Base-by-base conservation (phyloP, 306 rosid species). In the Cucumis hystrix region DNA sequence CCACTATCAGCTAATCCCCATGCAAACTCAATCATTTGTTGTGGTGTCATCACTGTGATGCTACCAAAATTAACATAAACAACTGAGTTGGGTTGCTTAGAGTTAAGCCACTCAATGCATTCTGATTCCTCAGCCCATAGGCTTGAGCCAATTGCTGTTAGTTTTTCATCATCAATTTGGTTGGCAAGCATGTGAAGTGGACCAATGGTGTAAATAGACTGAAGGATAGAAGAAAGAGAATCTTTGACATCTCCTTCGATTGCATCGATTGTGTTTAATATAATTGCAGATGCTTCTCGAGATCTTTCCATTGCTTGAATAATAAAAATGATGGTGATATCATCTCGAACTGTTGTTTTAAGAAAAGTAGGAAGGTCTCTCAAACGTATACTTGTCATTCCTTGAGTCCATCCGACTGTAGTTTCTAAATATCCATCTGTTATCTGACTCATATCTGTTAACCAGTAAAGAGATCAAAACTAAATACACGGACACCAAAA, bases 51-150 rank as follows among this genome's bases (percentile, higher is more conserved):
- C 3, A 82, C 77, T 17, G 78, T 79, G 49, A 83, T 78, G 73
- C 88, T 85, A 1, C 87, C 74, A n/a, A 67, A 67, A 67, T 67
- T 67, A 5, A 67, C 74, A 6, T 67, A 67, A 67, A 41, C 74
- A 12, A 67, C 35, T 1, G 74, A 67, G 55, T 67, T 41, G 9
- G 84, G 79, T 74, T 86, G 65, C 55, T 82, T 81, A 20, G 83
- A 77, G 39, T 86, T 80, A 8, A 88, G 76, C 91, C 91, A 88
- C 62, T 86, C 70, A 2, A 88, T 68, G 57, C 88, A 88, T 58
- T 71, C 80, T 9, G 59, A 20, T 16, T 86, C 86, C 76, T 88
- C 89, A 37, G 79, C 86, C 89, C 91, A 88, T 23, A 88, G 64
- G 74, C 82, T 88, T 56, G 83, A 82, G 0, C 49, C 71, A 0